phyloP scores from a whole-genome alignment of 225 moss, liverwort and hornwort species.

The Physcomitrellopsis africana region DNA sequence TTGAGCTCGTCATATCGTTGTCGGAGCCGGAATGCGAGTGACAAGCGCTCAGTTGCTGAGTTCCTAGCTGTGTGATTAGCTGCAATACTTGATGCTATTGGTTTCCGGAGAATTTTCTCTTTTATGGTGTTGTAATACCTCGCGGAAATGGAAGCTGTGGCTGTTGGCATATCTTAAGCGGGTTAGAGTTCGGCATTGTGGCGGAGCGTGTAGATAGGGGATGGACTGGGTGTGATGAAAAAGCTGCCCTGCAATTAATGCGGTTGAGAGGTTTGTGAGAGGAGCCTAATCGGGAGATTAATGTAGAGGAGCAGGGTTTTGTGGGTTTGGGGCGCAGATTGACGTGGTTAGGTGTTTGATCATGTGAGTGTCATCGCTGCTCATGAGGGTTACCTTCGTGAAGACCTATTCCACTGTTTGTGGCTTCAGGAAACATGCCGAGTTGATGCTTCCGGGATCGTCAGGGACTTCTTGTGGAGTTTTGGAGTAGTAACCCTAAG shows the following conservation, averaged over 20 bases:
- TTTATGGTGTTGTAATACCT: background rate
- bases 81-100: background rate
- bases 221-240: background rate
- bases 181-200: background rate
- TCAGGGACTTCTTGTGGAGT: background rate
- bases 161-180: background rate
- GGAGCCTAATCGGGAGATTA: background rate
- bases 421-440: conserved; percentile 15
- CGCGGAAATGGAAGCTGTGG: background rate
- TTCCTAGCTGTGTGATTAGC: background rate
- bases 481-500: conserved; percentile 34
- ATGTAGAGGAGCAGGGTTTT: conserved; percentile 30
- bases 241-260: background rate
- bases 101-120: background rate
- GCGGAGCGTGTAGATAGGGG: background rate
- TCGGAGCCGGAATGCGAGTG: background rate
- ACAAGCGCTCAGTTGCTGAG: background rate
- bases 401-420: conserved; percentile 11
- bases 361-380: conserved; percentile 1
- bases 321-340: conserved; percentile 22
- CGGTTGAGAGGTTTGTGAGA: background rate
- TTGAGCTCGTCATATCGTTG: background rate
- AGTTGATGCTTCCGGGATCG: conserved; percentile 15
- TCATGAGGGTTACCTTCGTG: conserved; percentile 25
- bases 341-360: background rate